Evolutionary conservation across 1,284 basidiomycete genomes (phyloP).

Genomic region (Lentinus polychrous): DNA sequence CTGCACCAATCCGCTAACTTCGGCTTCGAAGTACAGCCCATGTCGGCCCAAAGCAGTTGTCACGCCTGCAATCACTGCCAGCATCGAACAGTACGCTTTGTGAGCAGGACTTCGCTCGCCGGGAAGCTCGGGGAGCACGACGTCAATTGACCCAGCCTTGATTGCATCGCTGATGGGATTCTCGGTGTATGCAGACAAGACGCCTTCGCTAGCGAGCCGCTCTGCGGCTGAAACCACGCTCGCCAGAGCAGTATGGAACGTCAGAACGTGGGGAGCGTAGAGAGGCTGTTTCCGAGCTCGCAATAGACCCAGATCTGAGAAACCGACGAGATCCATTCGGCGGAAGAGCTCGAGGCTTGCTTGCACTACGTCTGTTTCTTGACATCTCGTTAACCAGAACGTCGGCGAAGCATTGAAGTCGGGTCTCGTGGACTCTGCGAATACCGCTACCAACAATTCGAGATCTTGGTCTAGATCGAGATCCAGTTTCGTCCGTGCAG

Average conservation of each 20-base stretch:
- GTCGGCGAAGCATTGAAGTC: conserved; percentile 61
- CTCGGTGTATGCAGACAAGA: conserved; percentile 77
- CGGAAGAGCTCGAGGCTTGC: conserved; percentile 72
- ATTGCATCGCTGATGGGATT: conserved; percentile 74
- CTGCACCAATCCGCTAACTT: conserved; percentile 82
- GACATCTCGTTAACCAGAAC: conserved; percentile 75
- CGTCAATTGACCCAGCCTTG: conserved; percentile 69
- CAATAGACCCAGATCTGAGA: conserved; percentile 57
- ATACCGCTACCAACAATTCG: conserved; percentile 74
- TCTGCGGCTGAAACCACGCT: conserved; percentile 74
- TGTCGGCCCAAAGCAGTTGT: conserved; percentile 58
- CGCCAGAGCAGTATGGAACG: conserved; percentile 85
- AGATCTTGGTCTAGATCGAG: conserved; percentile 72
- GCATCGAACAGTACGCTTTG: conserved; percentile 78
- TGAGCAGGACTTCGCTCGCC: conserved; percentile 75
- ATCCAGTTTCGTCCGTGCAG: conserved; percentile 51
- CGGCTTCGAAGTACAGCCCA: conserved; percentile 80
- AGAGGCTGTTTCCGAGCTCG: conserved; percentile 56
- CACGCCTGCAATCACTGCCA: conserved; percentile 74
- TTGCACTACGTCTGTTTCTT: conserved; percentile 77
- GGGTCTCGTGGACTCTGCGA: conserved; percentile 68
- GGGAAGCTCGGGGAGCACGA: conserved; percentile 60
- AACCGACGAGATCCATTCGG: conserved; percentile 61
- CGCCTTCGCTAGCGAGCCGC: conserved; percentile 77
- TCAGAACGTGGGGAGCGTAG: conserved; percentile 69